Conservation (phyloP, 305 asterid species). For the Vinca major region DNA sequence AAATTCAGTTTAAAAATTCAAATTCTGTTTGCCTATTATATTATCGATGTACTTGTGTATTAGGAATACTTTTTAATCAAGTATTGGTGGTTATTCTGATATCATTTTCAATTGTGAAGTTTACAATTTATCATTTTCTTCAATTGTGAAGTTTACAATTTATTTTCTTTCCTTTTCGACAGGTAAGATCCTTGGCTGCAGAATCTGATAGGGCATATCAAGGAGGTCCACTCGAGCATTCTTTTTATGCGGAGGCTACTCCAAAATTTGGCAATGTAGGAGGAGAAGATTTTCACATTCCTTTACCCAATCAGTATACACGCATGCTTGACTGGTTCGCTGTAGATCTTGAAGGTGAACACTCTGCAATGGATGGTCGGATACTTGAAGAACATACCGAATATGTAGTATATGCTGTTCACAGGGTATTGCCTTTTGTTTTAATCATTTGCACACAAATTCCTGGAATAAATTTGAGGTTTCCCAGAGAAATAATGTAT, state of each 20-base stretch:
- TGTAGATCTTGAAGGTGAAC: slow-evolving; percentile 99
- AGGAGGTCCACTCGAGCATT: slow-evolving; percentile 73
- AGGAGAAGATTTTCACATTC: slow-evolving; percentile 26
- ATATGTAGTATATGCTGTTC: slow-evolving; percentile 94
- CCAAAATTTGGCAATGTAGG: slow-evolving; percentile 34
- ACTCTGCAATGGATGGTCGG: slow-evolving; percentile 97
- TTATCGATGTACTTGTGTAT: background rate
- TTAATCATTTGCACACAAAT: slow-evolving; percentile 2
- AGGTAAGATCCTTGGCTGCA: slow-evolving; percentile 93
- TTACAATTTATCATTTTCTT: background rate
- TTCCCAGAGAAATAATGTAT: background rate
- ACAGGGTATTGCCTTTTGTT: slow-evolving; percentile 63
- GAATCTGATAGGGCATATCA: slow-evolving; percentile 90
- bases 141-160: background rate
- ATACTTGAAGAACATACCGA: slow-evolving; percentile 94
- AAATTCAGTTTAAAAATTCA: background rate
- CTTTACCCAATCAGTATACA: slow-evolving; percentile 56
- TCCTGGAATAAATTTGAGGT: slow-evolving; percentile 2
- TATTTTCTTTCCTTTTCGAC: slow-evolving; percentile 11
- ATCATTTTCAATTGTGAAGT: background rate
- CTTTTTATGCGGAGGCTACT: slow-evolving; percentile 44
- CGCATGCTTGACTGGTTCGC: slow-evolving; percentile 96
- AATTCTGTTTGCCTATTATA: background rate
- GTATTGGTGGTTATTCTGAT: background rate
- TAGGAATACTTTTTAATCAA: background rate